Evolutionary conservation across 1,284 basidiomycete species (phyloP).

Genomic region (Ceratobasidium sp.): DNA sequence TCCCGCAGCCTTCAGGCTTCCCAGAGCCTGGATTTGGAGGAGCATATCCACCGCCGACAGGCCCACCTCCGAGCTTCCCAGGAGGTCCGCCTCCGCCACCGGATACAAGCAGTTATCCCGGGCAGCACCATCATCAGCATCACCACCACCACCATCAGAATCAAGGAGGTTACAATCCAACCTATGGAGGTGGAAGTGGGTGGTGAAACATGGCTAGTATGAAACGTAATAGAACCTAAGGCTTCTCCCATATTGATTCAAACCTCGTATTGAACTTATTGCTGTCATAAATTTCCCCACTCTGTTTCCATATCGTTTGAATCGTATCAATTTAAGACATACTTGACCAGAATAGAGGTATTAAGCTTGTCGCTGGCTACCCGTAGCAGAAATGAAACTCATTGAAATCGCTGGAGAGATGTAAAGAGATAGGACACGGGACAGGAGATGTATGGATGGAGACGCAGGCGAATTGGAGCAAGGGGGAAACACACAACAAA

Average conservation of each 20-base stretch:
- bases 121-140: conserved; percentile 8
- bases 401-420: not conserved
- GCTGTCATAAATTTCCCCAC: not conserved
- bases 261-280: conserved; percentile 3
- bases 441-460: not conserved
- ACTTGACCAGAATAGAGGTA: conserved; percentile 15
- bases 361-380: conserved; percentile 17
- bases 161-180: conserved; percentile 32
- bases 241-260: not conserved
- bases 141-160: not conserved
- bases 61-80: conserved; percentile 35
- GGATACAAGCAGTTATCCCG: conserved; percentile 30
- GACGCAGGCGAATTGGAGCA: not conserved
- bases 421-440: not conserved
- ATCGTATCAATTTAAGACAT: conserved; percentile 6
- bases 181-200: conserved; percentile 20
- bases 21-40: conserved; percentile 17
- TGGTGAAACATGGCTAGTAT: conserved; percentile 1
- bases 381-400: not conserved
- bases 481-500: conserved; percentile 5
- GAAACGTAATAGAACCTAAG: not conserved
- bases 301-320: not conserved
- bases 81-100: conserved; percentile 19
- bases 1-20: conserved; percentile 25
- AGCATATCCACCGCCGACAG: conserved; percentile 48